phyloP scores from a whole-genome alignment of 129 eudicot genomes.

The Silybum marianum region DNA sequence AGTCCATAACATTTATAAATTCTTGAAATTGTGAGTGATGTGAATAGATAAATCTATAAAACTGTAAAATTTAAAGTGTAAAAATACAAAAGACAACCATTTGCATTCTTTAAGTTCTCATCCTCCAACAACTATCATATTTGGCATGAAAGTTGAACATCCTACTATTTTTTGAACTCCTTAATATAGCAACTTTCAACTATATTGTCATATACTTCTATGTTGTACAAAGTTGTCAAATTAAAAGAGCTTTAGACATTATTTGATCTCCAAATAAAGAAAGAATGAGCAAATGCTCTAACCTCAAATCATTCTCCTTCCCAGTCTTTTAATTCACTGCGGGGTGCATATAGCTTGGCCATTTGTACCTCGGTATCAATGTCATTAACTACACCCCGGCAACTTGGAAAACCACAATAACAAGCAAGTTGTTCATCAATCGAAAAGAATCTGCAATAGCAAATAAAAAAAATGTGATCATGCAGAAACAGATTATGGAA shows the following conservation, averaged over 20 bases:
- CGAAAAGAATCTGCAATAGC: conserved; percentile 66
- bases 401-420: conserved; percentile 87
- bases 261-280: not conserved
- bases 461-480: conserved; percentile 4
- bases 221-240: not conserved
- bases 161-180: too few relatives aligned
- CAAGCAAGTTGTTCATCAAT: conserved; percentile 85
- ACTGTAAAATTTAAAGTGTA: too few relatives aligned
- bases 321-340: conserved; percentile 73
- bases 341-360: conserved; percentile 73
- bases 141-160: too few relatives aligned
- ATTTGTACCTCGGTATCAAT: conserved; percentile 78
- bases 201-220: too few relatives aligned
- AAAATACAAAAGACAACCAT: too few relatives aligned
- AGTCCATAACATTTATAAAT: too few relatives aligned
- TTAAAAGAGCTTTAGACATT: not conserved
- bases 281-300: conserved; percentile 9
- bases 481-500: not conserved
- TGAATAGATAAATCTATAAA: too few relatives aligned
- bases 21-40: too few relatives aligned
- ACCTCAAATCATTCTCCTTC: conserved; percentile 58
- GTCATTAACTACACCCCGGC: conserved; percentile 97
- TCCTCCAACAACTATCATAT: too few relatives aligned
- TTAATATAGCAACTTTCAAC: not conserved
- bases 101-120: too few relatives aligned